Evolutionary conservation across 352 stramenopile genomes (phyloP), one percentile per base, ranked within the genome.

Genomic region (Phytophthora uliginosa): DNA sequence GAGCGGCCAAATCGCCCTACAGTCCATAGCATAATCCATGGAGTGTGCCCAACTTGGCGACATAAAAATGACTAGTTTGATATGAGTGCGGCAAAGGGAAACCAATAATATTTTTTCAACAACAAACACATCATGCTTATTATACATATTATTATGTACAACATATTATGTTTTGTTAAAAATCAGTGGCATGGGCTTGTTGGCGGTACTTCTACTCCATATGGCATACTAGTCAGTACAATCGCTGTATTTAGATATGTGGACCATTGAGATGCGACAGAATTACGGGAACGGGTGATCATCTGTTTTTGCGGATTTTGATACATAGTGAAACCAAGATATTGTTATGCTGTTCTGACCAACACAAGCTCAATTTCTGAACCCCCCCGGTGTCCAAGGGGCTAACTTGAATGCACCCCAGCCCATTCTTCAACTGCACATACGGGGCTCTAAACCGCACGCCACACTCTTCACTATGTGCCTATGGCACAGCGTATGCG

Each of bases 301-400:
- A n/a, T n/a, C n/a, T n/a, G n/a, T n/a, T n/a, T n/a, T n/a, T n/a
- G n/a, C n/a, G n/a, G n/a, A n/a, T n/a, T n/a, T n/a, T n/a, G n/a
- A n/a, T n/a, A n/a, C n/a, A n/a, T n/a, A n/a, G n/a, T n/a, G n/a
- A n/a, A n/a, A n/a, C n/a, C n/a, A n/a, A n/a, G n/a, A n/a, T n/a
- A n/a, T n/a, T n/a, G n/a, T n/a, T 60, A 60, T 60, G 31, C 54
- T 48, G 17, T 60, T 48, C 57, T n/a, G 38, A 45, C 42, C 57
- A 63, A 22, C 57, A 55, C 54, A 63, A 54, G 26, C 54, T 22
- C 7, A n/a, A n/a, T 17, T 31, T 36, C 42, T 33, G 40, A 22
- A n/a, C n/a, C n/a, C 54, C 12, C 12, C 20, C 13, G 31, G 54
- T 31, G 54, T 50, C 17, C 54, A 63, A 63, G 56, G 57, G 57